Base-by-base conservation (phyloP, 371 early-diverging fungal genomes). In the Batkoa obscura region DNA sequence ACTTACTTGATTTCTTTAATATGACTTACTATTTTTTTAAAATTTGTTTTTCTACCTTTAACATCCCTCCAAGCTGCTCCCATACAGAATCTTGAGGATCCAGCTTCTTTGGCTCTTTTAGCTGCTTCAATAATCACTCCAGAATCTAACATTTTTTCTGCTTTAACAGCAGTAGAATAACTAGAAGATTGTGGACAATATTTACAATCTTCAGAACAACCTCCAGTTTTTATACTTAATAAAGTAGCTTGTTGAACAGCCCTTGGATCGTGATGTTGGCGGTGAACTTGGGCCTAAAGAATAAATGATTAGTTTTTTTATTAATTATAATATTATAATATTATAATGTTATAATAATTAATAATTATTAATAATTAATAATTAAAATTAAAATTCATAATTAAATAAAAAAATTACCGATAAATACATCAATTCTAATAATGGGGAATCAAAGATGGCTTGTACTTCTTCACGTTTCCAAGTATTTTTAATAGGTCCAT, bases 41-140 rank as follows among this genome's bases (percentile, higher is more conserved):
- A 84, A 76, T 88, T 85, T 55, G 80, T 77, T 68, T 86, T 86
- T 55, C 86, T 79, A 32, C 88, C 88, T 43, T 79, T 72, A 54
- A 85, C 64, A 64, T 84, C 84, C 66, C 88, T 73, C 88, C 88
- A 88, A 12, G 88, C 88, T 59, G 88, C 86, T 58, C 88, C 88
- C 85, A 81, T 81, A 63, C 83, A 80, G 66, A 80, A 82, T 59
- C 79, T 77, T 50, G 84, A 81, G 50, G 78, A 77, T 50, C 88
- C 88, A 41, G 85, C 86, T 45, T 80, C 84, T 63, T 84, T 84
- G 49, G 88, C 88, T 57, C 74, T 76, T 51, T 76, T 74, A 9
- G 88, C 88, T 60, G 85, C 84, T 4, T 73, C 72, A 48, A 88
- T 66, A 34, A 88, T 84, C 38, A 70, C 81, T 57, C 76, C 84